Conservation (phyloP, 106 monocot species). For the Dendrobium nobile region DNA sequence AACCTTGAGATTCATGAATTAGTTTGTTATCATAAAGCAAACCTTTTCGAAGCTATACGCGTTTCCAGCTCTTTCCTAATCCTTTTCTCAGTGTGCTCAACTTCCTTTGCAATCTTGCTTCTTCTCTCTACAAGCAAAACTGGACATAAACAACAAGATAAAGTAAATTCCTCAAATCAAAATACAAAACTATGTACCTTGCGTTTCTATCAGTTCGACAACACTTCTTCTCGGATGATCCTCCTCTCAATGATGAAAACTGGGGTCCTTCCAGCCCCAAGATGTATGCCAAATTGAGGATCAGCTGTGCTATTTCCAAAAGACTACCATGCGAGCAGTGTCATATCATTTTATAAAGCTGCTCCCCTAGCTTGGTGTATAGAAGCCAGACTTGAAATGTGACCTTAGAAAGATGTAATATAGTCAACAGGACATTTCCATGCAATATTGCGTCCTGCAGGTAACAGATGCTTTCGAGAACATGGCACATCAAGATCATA, state of each 20-base stretch:
- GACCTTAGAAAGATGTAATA: conserved; percentile 61
- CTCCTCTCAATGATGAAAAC: conserved; percentile 48
- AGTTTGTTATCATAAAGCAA: conserved; percentile 5
- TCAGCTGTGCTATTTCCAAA: conserved; percentile 35
- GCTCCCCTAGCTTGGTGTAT: conserved; percentile 36
- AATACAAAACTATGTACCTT: conserved; percentile 43
- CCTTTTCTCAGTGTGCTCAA: conserved; percentile 89
- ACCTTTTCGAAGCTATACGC: conserved; percentile 88
- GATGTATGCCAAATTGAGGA: conserved; percentile 32
- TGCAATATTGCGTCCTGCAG: conserved; percentile 41
- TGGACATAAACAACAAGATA: not conserved
- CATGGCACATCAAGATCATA: conserved; percentile 42
- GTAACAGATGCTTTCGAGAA: conserved; percentile 31
- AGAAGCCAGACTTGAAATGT: conserved; percentile 30
- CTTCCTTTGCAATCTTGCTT: conserved; percentile 91
- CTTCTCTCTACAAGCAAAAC: conserved; percentile 46
- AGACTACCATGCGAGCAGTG: conserved; percentile 21
- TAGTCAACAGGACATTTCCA: conserved; percentile 42
- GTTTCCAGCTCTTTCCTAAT: conserved; percentile 90
- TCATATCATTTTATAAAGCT: conserved; percentile 51
- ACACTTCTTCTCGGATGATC: conserved; percentile 41
- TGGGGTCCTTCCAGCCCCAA: conserved; percentile 48
- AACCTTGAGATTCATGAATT: not conserved
- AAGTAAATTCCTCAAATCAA: not conserved
- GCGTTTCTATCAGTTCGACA: conserved; percentile 62